Percentiles rank a stretch among this genome's conserved stretches.
Conservation (phyloP, 2,329 filamentous ascomycete species). For the Aspergillus felis region DNA sequence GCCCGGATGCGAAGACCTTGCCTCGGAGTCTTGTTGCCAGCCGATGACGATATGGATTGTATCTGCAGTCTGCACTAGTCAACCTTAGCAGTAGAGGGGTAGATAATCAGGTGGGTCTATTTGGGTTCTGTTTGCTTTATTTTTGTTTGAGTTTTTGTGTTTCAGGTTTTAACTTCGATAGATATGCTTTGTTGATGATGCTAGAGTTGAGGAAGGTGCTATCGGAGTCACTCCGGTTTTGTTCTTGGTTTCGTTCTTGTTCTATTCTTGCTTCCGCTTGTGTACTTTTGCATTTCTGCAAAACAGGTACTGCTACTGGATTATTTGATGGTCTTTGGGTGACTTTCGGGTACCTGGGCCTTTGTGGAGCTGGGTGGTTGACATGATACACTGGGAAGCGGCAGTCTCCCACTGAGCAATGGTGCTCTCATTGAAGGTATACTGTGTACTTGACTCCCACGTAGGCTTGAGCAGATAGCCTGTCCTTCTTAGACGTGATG, state of each 20-base stretch:
- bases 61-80: too few species aligned
- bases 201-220: neutral
- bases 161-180: neutral
- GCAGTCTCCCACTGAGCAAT: too few species aligned
- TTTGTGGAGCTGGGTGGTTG: too few species aligned
- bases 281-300: neutral
- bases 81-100: too few species aligned
- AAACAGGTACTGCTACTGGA: neutral
- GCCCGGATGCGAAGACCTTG: neutral
- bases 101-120: neutral
- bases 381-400: too few species aligned
- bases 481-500: neutral
- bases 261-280: neutral
- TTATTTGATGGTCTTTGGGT: neutral
- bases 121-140: neutral
- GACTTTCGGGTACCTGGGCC: neutral
- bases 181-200: neutral
- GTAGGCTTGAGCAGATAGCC: neutral
- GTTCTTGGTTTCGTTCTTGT: neutral
- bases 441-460: neutral
- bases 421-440: neutral
- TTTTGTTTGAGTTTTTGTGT: neutral
- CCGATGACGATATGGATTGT: too few species aligned
- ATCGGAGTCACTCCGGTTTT: neutral
- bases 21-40: neutral